Percentiles rank a stretch among this genome's conserved stretches.
phyloP scores from a whole-genome alignment of 2,329 filamentous ascomycete species.

The Sporothrix inflata region DNA sequence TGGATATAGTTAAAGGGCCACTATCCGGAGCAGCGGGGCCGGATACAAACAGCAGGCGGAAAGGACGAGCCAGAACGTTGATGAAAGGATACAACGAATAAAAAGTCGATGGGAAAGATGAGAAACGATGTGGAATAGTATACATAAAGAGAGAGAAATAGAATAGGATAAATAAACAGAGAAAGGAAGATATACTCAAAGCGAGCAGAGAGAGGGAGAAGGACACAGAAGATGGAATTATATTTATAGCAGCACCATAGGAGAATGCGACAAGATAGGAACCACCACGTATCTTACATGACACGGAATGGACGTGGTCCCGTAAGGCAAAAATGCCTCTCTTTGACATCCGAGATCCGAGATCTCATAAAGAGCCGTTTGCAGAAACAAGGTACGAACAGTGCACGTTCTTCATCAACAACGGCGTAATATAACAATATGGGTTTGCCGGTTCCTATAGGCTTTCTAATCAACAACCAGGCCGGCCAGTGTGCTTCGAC shows the following conservation, averaged over 20 bases:
- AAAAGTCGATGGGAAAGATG: background rate
- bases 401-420: background rate
- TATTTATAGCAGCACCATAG: too few relatives aligned
- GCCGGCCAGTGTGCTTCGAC: background rate
- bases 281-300: too few relatives aligned
- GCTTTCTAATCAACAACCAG: background rate
- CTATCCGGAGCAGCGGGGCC: conserved; percentile 10
- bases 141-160: background rate
- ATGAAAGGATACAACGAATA: background rate
- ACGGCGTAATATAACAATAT: background rate
- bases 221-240: background rate
- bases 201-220: background rate
- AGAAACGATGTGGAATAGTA: background rate
- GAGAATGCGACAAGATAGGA: too few relatives aligned
- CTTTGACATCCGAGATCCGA: background rate
- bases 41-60: background rate
- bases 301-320: background rate
- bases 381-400: background rate
- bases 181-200: background rate
- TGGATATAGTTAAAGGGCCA: background rate
- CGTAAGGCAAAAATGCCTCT: background rate
- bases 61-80: background rate
- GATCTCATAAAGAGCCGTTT: background rate
- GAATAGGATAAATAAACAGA: background rate
- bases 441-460: background rate